phyloP scores from a whole-genome alignment of 2,329 filamentous ascomycete genomes.

The Neofusicoccum laricinum region DNA sequence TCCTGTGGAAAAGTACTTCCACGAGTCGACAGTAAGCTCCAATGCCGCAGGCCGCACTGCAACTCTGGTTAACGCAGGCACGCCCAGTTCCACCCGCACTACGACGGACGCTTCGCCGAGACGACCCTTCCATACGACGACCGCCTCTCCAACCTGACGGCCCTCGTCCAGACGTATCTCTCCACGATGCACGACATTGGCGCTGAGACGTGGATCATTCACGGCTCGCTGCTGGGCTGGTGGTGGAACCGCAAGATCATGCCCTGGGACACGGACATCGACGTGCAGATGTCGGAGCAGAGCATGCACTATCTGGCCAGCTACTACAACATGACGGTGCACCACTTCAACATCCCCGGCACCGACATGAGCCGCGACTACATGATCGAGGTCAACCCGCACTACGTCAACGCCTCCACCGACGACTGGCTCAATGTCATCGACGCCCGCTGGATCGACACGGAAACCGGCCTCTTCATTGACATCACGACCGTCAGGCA shows the following conservation, averaged over 20 bases:
- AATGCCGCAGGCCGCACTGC: background rate
- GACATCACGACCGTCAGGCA: slow-evolving; percentile 58
- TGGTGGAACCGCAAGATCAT: slow-evolving; percentile 62
- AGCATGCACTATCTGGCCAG: slow-evolving; percentile 55
- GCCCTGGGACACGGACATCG: slow-evolving; percentile 61
- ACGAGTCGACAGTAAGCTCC: slow-evolving; percentile 29
- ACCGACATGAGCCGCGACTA: slow-evolving; percentile 37
- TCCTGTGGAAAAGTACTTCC: slow-evolving; percentile 31
- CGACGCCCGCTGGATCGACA: slow-evolving; percentile 62
- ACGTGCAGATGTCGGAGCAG: slow-evolving; percentile 56
- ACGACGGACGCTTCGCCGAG: slow-evolving; percentile 56
- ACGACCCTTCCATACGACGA: slow-evolving; percentile 45
- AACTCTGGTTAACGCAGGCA: background rate
- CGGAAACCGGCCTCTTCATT: slow-evolving; percentile 57
- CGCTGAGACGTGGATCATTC: slow-evolving; percentile 62
- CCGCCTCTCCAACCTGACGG: slow-evolving; percentile 47
- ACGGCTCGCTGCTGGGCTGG: slow-evolving; percentile 60
- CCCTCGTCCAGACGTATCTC: slow-evolving; percentile 56
- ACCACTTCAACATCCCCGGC: slow-evolving; percentile 39
- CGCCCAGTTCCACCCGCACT: slow-evolving; percentile 52
- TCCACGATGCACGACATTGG: slow-evolving; percentile 55
- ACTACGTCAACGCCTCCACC: slow-evolving; percentile 44
- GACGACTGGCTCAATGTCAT: slow-evolving; percentile 54
- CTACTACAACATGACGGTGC: slow-evolving; percentile 63
- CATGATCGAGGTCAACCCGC: slow-evolving; percentile 59